These are phyloP conservation scores for Globisporangium rhizosaccharum DNA, from an alignment of 352 stramenopile genomes.

Conservation along the genomic window DNA sequence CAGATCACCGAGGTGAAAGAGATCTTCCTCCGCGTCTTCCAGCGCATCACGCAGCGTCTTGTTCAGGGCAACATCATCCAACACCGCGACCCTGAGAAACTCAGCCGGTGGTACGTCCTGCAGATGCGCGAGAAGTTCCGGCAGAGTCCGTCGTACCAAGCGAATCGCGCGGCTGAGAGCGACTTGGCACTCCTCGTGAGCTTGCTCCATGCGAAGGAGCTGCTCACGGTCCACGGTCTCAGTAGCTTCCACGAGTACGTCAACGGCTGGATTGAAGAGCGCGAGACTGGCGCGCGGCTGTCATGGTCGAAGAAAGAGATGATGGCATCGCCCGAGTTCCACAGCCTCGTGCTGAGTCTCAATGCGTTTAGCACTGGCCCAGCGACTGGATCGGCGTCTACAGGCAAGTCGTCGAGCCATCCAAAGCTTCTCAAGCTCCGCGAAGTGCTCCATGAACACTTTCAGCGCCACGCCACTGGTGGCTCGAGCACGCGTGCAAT, in stretches of 20 bases:
- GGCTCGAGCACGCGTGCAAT: constrained; percentile 92
- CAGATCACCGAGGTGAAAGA: constrained; percentile 65
- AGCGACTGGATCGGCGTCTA: constrained; percentile 6
- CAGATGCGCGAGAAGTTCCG: constrained; percentile 72
- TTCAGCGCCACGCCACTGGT: constrained; percentile 57
- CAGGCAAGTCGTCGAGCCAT: constrained; percentile 29
- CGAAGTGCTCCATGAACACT: constrained; percentile 84
- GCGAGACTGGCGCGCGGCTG: constrained; percentile 32
- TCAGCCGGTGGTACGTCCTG: constrained; percentile 78
- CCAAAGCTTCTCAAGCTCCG: constrained; percentile 90
- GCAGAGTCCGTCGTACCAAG: constrained; percentile 51
- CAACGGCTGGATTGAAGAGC: constrained; percentile 47
- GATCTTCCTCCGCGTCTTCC: constrained; percentile 59
- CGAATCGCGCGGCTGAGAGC: constrained; percentile 65
- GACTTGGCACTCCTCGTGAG: constrained; percentile 73
- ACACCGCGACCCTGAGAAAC: constrained; percentile 63
- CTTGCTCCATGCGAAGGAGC: constrained; percentile 69
- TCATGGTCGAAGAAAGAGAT: constrained; percentile 83
- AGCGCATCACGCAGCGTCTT: constrained; percentile 56
- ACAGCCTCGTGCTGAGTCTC: constrained; percentile 46
- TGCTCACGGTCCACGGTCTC: constrained; percentile 73
- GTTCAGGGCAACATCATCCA: constrained; percentile 52
- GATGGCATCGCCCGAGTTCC: constrained; percentile 66
- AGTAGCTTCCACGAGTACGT: constrained; percentile 71
- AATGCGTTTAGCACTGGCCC: constrained; percentile 18